Conservation (phyloP, 75 land plant species). For the Sequoia sempervirens region DNA sequence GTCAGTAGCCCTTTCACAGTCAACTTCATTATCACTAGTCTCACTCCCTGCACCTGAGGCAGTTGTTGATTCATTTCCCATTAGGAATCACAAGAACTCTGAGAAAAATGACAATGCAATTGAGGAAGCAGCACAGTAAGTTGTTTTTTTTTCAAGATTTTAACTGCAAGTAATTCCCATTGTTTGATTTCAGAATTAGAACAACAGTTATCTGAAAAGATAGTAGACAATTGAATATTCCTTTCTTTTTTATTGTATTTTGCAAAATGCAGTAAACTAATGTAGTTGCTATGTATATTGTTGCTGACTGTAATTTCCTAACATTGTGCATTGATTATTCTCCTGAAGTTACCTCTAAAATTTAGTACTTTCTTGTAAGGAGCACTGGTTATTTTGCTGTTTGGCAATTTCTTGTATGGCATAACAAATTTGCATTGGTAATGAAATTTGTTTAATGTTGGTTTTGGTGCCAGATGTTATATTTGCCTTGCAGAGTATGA, state of each 20-base stretch:
- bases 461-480: slow-evolving; percentile 53
- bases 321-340: background rate
- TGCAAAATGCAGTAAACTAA: background rate
- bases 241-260: background rate
- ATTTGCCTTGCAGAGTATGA: slow-evolving; percentile 90
- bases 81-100: slow-evolving; percentile 46
- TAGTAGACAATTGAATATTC: background rate
- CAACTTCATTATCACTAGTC: slow-evolving; percentile 46
- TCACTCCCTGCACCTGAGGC: slow-evolving; percentile 79
- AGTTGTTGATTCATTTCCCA: slow-evolving; percentile 73
- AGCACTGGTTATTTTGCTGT: background rate
- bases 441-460: background rate
- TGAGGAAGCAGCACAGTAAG: slow-evolving; percentile 71
- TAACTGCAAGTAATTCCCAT: background rate
- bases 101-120: slow-evolving; percentile 17
- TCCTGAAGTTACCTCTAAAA: background rate
- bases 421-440: background rate
- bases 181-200: background rate
- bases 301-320: background rate
- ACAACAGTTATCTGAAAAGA: background rate
- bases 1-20: slow-evolving; percentile 58
- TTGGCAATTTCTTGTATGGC: background rate
- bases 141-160: slow-evolving; percentile 8
- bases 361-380: background rate
- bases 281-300: too few relatives aligned